Base-by-base conservation (phyloP, 2,329 filamentous ascomycete genomes). In the Escovopsis weberi region DNA sequence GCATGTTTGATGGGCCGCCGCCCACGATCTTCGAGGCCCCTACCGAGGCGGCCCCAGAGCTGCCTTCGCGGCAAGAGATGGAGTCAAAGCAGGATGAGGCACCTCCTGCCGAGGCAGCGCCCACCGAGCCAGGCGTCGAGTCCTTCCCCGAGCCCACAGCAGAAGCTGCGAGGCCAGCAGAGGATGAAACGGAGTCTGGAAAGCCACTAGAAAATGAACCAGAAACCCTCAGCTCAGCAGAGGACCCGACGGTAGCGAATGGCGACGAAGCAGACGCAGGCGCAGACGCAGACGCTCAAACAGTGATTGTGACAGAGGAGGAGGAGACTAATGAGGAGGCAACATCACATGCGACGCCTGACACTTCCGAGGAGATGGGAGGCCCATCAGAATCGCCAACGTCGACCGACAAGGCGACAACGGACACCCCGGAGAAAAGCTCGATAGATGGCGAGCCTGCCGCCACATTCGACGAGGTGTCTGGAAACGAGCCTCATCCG, bases 1-100 rank as follows among this genome's bases (percentile, higher is more conserved):
- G 56, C 4, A 50, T 51, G 19, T 51, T 55, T 26, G 48, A 45
- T 23, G 48, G 50, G 18, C 40, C 51, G 4, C 43, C 48, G 4
- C 30, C 42, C 11, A 36, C 47, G 28, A 40, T 28, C 4, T 37
- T 15, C 15, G 15, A 15, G 15, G 15, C 15, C 15, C 15, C 15
- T 15, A 15, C 15, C 15, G 15, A 15, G 15, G 15, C 15, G 15
- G 15, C 39, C 9, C 32, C 42, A 28, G 7, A 39, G 6, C 12
- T 41, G 7, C 45, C 53, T 35, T 46, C 45, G 18, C 40, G 11
- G 15, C 26, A 7, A 34, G 43, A 10, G 39, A 50, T 12, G 43
- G 47, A 11, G 36, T 45, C 15, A 45, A 43, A 34, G 39, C 15
- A 43, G 37, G 44, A 43, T 26, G 43, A 49, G 26, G 37, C 43